Base-by-base conservation (phyloP, 2,329 filamentous ascomycete species). In the Clarireedia paspali region DNA sequence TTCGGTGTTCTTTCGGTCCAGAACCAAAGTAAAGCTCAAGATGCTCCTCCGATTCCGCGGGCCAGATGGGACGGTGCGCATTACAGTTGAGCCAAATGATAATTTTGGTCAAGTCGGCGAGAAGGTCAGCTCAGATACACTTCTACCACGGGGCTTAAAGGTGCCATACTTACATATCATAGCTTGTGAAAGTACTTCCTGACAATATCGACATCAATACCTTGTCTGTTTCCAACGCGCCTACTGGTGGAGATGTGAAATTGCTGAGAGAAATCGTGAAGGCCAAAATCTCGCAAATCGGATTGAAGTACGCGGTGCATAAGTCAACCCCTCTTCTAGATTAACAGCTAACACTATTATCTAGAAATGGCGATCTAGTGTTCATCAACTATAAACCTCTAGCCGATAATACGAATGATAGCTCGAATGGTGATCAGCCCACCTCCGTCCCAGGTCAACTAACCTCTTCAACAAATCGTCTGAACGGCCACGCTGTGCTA, bases 11-110 rank as follows among this genome's bases (percentile, higher is more conserved):
- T 34, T 34, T 17, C 39, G 15, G 39, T 7, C 4, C 15, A 42
- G 9, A 14, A 23, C 12, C 42, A 46, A 24, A 24, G 23, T n/a
- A 38, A 39, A 50, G 47, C 15, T 57, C 47, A 63, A 48, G 45
- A 67, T 66, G 64, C 60, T 66, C 49, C 58, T 66, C 27, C 59
- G 64, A 58, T 64, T 65, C 58, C 86, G 91, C 67, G 91, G 91
- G 70, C 90, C 89, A 62, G 91, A 96, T 75, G 94, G 94, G 75
- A 94, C 94, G 78, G 86, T 91, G 72, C 87, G 94, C 64, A 77
- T 97, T 66, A 88, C 79, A 51, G 82, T 95, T 63, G 85, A 91
- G 64, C 81, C 85, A 50, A 78, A 80, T 44, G 84, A 88, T 60
- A 84, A 85, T 0, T 96, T 97, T 70, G 76, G 74, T 44, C 74